Evolutionary conservation across 208 protist species (phyloP).

Genomic region (Wallacemonas sp.): DNA sequence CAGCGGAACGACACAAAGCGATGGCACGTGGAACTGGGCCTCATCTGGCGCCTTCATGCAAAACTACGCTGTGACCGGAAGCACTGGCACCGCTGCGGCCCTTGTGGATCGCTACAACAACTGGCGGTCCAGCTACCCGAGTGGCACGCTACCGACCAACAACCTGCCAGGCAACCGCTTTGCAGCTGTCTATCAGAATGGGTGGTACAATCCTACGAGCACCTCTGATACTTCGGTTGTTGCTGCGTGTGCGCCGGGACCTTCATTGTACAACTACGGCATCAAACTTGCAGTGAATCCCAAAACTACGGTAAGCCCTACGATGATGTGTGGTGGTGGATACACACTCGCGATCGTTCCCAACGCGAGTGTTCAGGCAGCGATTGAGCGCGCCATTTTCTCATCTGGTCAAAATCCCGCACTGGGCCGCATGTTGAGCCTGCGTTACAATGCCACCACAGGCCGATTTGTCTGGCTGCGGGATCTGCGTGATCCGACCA

Average conservation of each 20-base stretch:
- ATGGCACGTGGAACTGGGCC: constrained; percentile 1
- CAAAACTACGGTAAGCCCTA: not conserved
- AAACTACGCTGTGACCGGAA: not conserved
- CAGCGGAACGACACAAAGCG: not conserved
- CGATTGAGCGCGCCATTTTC: not conserved
- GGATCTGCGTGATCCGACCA: not conserved
- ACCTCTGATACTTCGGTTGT: no score
- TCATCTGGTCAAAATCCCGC: not conserved
- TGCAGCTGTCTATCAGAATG: not conserved
- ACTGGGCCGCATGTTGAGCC: not conserved
- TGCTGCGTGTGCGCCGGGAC: not conserved
- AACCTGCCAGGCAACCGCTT: not conserved
- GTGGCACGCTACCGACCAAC: not conserved
- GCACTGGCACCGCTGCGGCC: no score
- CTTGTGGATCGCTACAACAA: not conserved
- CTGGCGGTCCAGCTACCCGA: not conserved
- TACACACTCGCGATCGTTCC: constrained; percentile 5
- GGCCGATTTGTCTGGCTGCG: not conserved
- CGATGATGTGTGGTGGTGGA: constrained; percentile 4
- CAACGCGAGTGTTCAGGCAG: constrained; percentile 10
- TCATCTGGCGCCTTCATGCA: constrained; percentile 1
- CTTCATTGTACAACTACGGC: constrained; percentile 7
- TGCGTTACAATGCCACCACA: not conserved
- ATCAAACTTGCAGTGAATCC: not conserved
- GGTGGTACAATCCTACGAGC: not conserved